Base-by-base conservation (phyloP, 176 grass and related monocot species). In the Aegilops speltoides region DNA sequence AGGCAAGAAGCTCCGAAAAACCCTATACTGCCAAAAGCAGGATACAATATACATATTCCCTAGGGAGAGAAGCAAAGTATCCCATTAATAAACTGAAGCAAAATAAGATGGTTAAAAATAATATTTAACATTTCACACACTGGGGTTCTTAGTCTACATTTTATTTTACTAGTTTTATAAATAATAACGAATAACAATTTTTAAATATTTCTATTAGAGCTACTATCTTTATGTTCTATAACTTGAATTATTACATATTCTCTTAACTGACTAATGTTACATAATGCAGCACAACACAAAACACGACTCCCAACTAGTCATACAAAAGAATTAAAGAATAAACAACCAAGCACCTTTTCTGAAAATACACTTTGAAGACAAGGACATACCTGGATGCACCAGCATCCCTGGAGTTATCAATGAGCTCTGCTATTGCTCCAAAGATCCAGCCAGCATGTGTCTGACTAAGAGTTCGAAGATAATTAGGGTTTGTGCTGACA, bases 381-480 rank as follows among this genome's bases (percentile, higher is more conserved):
- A 10, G 54, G 54, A 20, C 24, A 52, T 89, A 97, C 95, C 92
- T 90, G 33, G 86, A 90, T 73, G 95, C 89, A 77, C 75, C 82
- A 56, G 95, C 95, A 89, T 97, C 95, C 82, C 86, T 94, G 41
- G 95, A 94, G 83, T 97, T 94, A 76, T 97, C 95, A 64, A 97
- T 88, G 68, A 97, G 88, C 87, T 97, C 95, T 74, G 95, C 92
- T 83, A 97, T 87, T 70, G 88, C 92, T 76, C 95, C 95, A 89
- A 97, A 97, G 37, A 97, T 92, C 95, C 95, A 97, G 33, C 89
- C 66, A 68, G 88, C 95, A 86, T 94, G 95, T 83, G 92, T 86
- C 73, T 97, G 92, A 79, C 95, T 91, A 20, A 97, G 90, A 31
- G 95, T 97, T 76, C 66, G 82, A 68, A 97, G 60, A 86, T 97